Conservation (phyloP, 306 rosid genomes). For the Dalbergia cultrata region DNA sequence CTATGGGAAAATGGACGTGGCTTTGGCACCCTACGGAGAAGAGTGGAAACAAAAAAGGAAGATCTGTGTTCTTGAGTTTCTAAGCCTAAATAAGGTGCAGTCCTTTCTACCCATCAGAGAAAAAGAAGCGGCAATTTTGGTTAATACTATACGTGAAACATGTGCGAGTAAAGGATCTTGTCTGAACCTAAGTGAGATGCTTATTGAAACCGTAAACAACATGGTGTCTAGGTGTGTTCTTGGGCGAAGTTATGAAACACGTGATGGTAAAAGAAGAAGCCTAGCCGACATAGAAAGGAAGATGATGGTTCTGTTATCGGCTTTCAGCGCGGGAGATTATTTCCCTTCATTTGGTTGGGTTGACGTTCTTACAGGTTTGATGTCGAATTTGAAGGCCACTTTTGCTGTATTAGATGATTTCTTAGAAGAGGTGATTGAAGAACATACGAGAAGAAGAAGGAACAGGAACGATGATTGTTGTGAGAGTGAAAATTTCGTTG, state of each 20-base stretch:
- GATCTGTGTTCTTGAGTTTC: constrained; percentile 33
- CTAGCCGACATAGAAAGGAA: constrained; percentile 26
- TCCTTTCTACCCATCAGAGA: constrained; percentile 15
- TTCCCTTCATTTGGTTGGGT: constrained; percentile 57
- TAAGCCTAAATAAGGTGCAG: constrained; percentile 30
- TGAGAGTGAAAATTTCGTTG: constrained; percentile 43
- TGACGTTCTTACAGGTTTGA: constrained; percentile 47
- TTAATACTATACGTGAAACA: constrained; percentile 2
- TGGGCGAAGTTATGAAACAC: not conserved
- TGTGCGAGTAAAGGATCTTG: not conserved
- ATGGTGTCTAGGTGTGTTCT: constrained; percentile 13
- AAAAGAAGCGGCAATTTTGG: constrained; percentile 15
- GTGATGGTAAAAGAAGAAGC: not conserved
- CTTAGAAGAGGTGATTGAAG: constrained; percentile 42
- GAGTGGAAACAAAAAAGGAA: constrained; percentile 22
- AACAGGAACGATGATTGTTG: not conserved
- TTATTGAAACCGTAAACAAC: constrained; percentile 16
- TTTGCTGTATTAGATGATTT: constrained; percentile 38
- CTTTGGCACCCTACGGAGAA: constrained; percentile 32
- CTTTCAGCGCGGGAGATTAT: constrained; percentile 48
- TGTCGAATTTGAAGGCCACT: constrained; percentile 21
- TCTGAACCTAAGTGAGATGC: constrained; percentile 12
- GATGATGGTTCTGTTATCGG: not conserved
- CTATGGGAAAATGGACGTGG: constrained; percentile 31
- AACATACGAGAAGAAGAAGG: constrained; percentile 1